phyloP scores from a whole-genome alignment of 108 stramenopile species.

The Thalassiosira profunda region DNA sequence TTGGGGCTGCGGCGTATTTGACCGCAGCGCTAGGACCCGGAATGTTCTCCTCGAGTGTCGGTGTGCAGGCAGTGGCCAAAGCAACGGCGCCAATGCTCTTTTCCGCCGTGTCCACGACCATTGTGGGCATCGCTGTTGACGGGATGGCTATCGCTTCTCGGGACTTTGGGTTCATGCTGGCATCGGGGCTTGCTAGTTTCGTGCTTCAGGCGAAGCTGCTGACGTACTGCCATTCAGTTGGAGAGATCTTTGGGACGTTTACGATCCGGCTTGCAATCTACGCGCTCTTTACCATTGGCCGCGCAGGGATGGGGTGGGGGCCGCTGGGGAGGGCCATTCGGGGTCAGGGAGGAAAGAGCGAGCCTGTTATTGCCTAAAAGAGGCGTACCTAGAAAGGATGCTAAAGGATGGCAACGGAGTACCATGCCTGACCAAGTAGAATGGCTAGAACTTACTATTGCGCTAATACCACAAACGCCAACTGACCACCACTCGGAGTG shows the following conservation, averaged over 20 bases:
- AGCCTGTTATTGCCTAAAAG: no score
- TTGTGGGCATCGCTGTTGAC: conserved; percentile 73
- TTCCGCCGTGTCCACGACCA: conserved; percentile 63
- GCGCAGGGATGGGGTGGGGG: conserved; percentile 51
- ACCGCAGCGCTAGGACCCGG: conserved; percentile 55
- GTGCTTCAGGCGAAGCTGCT: conserved; percentile 60
- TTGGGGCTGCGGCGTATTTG: conserved; percentile 59
- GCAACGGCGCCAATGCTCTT: conserved; percentile 70
- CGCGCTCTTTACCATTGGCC: conserved; percentile 40
- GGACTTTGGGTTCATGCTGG: conserved; percentile 83
- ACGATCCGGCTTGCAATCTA: conserved; percentile 65
- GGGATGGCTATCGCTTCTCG: conserved; percentile 81
- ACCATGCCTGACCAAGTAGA: no score
- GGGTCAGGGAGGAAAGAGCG: not conserved
- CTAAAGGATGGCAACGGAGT: no score
- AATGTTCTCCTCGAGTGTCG: conserved; percentile 64
- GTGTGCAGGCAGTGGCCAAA: conserved; percentile 63
- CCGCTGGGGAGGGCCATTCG: conserved; percentile 50
- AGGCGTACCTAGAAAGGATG: no score
- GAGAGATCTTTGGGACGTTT: conserved; percentile 63
- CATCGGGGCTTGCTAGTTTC: conserved; percentile 56
- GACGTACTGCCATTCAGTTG: conserved; percentile 40
- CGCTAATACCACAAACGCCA: not conserved
- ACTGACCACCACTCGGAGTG: no score
- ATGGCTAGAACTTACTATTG: no score